phyloP scores from a whole-genome alignment of 768 basidiomycete genomes.

The Mycena crocata region DNA sequence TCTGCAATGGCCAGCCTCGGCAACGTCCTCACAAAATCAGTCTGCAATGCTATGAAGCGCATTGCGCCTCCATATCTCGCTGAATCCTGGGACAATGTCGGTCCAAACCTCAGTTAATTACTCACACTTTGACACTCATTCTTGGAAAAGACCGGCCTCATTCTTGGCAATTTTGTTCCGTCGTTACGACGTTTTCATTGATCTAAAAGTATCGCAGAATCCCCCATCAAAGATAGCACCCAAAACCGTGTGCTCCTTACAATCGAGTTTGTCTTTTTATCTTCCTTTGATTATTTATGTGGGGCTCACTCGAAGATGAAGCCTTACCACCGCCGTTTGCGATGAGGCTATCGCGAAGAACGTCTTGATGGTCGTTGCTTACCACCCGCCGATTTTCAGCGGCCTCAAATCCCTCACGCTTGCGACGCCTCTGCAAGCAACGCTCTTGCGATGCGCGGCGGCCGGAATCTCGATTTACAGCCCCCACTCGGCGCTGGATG shows the following conservation, averaged over 20 bases:
- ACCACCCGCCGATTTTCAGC: constrained; percentile 89
- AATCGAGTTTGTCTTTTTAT: constrained; percentile 73
- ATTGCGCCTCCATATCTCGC: constrained; percentile 90
- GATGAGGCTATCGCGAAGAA: constrained; percentile 72
- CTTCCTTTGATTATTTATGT: no score
- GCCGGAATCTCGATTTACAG: constrained; percentile 87
- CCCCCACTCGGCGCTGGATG: constrained; percentile 91
- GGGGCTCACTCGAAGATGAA: no score
- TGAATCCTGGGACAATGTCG: constrained; percentile 94
- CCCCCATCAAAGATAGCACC: constrained; percentile 57
- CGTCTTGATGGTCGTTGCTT: constrained; percentile 78
- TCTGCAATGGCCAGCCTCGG: neutral
- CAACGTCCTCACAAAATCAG: constrained; percentile 58
- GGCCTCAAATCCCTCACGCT: constrained; percentile 82
- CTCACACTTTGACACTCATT: neutral
- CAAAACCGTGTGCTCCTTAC: constrained; percentile 69
- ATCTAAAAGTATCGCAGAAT: constrained; percentile 54
- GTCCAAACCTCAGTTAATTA: constrained; percentile 48
- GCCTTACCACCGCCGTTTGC: constrained; percentile 79
- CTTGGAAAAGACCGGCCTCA: constrained; percentile 71
- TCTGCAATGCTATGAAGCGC: constrained; percentile 78
- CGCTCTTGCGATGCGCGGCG: constrained; percentile 83
- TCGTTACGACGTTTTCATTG: neutral
- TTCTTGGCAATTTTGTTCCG: constrained; percentile 64
- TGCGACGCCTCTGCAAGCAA: constrained; percentile 79